A percentile compares a stretch with the other conserved stretches of the same genome.
Evolutionary conservation across 352 stramenopile genomes (phyloP).

Genomic region (Chrysophaeum taylorii): DNA sequence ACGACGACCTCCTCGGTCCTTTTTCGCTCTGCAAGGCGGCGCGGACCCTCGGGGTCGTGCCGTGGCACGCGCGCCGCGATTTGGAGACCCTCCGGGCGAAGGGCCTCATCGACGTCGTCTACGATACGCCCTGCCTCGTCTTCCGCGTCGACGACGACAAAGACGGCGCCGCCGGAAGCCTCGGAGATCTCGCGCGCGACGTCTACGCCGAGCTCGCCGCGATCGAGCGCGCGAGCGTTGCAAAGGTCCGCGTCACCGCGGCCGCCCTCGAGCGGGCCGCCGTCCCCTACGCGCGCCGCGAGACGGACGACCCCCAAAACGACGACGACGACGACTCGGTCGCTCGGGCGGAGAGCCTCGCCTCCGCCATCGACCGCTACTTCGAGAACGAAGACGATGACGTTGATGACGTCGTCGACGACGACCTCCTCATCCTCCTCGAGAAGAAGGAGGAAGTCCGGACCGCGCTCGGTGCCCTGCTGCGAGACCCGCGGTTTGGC

Average conservation of each 20-base stretch:
- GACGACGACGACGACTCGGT: not conserved
- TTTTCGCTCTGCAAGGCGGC: not conserved
- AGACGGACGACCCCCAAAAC: not conserved
- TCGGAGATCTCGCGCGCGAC: not conserved
- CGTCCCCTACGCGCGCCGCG: not conserved
- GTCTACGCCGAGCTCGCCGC: not conserved
- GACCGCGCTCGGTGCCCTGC: not conserved
- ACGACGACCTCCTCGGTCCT: not conserved
- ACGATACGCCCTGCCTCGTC: not conserved
- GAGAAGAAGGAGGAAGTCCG: not conserved
- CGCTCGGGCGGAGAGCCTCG: not conserved
- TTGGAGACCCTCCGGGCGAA: not conserved
- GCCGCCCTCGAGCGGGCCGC: not conserved
- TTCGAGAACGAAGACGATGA: not conserved
- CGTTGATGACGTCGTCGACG: not conserved
- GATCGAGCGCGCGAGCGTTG: not conserved
- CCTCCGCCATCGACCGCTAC: not conserved
- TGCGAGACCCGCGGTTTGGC: not conserved
- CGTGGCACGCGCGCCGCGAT: not conserved
- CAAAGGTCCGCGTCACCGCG: not conserved
- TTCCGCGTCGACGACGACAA: not conserved
- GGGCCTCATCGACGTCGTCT: not conserved
- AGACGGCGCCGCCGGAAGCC: not conserved
- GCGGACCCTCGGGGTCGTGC: not conserved
- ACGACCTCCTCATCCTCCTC: not conserved